Evolutionary conservation across 768 basidiomycete species (phyloP).

Genomic region (Boletus bicolor): DNA sequence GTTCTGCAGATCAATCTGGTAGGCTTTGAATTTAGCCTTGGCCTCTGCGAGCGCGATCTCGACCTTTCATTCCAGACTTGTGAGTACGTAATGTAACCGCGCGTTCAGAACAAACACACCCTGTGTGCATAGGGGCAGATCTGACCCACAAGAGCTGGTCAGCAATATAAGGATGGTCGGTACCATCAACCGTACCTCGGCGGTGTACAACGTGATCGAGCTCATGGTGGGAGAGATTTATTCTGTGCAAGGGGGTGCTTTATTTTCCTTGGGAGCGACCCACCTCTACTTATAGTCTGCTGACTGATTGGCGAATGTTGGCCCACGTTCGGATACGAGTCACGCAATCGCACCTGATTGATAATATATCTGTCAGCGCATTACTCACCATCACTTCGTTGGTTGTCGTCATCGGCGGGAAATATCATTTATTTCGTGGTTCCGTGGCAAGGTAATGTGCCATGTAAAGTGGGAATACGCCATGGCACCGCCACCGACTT

Average conservation of each 20-base stretch:
- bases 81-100: background rate
- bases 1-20: constrained; percentile 57
- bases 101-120: constrained; percentile 29
- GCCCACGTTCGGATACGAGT: background rate
- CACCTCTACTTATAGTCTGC: constrained; percentile 1
- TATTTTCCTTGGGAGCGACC: background rate
- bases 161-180: background rate
- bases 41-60: constrained; percentile 63
- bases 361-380: background rate
- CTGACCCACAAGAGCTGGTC: constrained; percentile 27
- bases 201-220: constrained; percentile 44
- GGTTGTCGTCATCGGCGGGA: too few relatives aligned
- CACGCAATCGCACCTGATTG: background rate
- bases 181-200: constrained; percentile 36
- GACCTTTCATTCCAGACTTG: constrained; percentile 32
- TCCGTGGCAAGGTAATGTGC: too few relatives aligned
- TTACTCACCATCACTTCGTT: background rate
- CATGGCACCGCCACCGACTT: too few relatives aligned
- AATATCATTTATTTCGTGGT: too few relatives aligned
- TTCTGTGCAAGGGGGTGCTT: background rate
- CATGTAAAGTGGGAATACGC: too few relatives aligned
- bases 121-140: constrained; percentile 60
- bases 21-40: constrained; percentile 45
- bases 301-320: background rate
- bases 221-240: constrained; percentile 3